Evolutionary conservation across 2,329 filamentous ascomycete genomes (phyloP).

Genomic region (Diplodia seriata): DNA sequence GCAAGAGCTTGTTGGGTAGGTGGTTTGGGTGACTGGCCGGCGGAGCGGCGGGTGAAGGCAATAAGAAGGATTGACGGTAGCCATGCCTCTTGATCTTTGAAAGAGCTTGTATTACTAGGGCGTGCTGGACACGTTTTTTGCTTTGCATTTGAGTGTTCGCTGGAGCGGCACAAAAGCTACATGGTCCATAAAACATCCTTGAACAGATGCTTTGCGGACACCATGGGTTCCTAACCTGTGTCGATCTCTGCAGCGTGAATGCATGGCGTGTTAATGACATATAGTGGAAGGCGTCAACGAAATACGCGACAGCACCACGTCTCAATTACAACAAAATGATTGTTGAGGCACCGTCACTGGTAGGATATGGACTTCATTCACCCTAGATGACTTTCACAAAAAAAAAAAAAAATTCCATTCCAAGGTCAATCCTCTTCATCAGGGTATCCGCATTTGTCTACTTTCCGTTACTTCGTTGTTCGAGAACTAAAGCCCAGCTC

Average conservation of each 20-base stretch:
- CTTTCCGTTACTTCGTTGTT: conserved; percentile 1
- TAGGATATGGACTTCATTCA: too few relatives aligned
- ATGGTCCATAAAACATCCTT: background rate
- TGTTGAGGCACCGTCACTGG: too few relatives aligned
- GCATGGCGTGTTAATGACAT: too few relatives aligned
- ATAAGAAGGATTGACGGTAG: background rate
- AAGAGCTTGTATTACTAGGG: background rate
- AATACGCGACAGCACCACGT: too few relatives aligned
- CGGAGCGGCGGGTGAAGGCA: background rate
- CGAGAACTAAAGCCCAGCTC: conserved; percentile 13
- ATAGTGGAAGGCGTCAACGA: too few relatives aligned
- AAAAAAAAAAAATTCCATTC: background rate
- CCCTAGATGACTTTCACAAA: background rate
- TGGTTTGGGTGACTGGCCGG: conserved; percentile 30
- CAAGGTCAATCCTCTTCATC: conserved; percentile 1
- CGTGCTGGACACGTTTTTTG: background rate
- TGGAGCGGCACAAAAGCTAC: background rate
- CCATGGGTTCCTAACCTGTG: too few relatives aligned
- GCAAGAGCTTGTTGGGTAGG: conserved; percentile 34
- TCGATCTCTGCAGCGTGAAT: too few relatives aligned
- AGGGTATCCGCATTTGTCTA: conserved; percentile 19
- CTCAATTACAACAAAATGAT: too few relatives aligned
- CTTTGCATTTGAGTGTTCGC: background rate
- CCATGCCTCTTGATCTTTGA: background rate
- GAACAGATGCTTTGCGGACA: background rate